phyloP scores from a whole-genome alignment of 2,329 filamentous ascomycete genomes.

The Stagonosporopsis tanaceti region DNA sequence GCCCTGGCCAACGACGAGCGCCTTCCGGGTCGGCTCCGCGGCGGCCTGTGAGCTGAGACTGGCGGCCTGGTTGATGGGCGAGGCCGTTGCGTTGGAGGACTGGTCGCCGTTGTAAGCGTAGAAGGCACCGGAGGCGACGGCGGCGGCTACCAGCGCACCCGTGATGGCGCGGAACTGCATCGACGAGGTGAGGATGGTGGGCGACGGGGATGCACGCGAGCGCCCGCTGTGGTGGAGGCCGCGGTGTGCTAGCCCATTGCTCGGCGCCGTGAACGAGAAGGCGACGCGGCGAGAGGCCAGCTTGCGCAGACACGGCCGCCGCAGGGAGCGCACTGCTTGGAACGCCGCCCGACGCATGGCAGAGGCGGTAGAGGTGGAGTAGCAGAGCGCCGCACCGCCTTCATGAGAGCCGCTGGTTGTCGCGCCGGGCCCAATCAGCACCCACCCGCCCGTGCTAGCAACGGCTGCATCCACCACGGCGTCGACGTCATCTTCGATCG shows the following conservation, averaged over 20 bases:
- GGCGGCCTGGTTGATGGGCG: constrained; percentile 40
- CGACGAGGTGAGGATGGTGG: constrained; percentile 66
- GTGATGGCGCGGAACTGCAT: constrained; percentile 78
- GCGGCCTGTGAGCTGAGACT: constrained; percentile 45
- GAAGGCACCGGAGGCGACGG: constrained; percentile 77
- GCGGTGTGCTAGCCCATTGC: constrained; percentile 58
- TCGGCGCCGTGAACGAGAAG: constrained; percentile 29
- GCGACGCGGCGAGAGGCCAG: constrained; percentile 58
- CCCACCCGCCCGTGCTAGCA: too few species aligned
- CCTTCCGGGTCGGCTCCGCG: constrained; percentile 65
- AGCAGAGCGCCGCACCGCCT: not conserved
- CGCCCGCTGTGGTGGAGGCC: constrained; percentile 51
- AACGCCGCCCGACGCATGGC: constrained; percentile 77
- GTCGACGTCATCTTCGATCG: constrained; percentile 29
- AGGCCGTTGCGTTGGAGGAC: constrained; percentile 27
- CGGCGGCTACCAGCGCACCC: constrained; percentile 71
- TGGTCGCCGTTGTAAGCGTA: constrained; percentile 68
- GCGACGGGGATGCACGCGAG: constrained; percentile 45
- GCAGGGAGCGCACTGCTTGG: constrained; percentile 72
- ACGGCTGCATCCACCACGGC: not conserved
- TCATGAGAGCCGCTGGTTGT: not conserved
- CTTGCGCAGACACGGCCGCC: constrained; percentile 69
- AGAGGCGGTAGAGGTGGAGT: constrained; percentile 1
- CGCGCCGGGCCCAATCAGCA: constrained; percentile 7
- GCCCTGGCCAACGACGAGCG: constrained; percentile 88